Base-by-base conservation (phyloP, 2,329 filamentous ascomycete genomes). In the Fusarium temperatum region DNA sequence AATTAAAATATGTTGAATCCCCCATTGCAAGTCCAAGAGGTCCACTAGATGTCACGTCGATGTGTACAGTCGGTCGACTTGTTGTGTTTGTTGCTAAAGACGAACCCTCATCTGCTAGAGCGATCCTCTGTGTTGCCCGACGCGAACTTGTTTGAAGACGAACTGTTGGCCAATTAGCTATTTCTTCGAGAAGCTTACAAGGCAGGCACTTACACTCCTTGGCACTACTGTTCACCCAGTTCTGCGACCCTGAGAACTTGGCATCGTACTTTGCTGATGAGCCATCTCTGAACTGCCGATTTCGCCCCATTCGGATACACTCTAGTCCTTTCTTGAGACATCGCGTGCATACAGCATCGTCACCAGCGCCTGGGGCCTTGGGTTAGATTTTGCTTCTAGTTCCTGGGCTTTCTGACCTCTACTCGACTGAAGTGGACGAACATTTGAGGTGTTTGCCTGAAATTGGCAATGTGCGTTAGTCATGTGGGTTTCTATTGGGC, bases 241-340 rank as follows among this genome's bases (percentile, higher is more conserved):
- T 77, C 26, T 77, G 73, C 5, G 70, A 58, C 1, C 70, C 63
- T 3, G 66, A 66, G 22, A 77, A 77, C 20, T 75, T 75, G 8
- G 70, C 73, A 7, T 77, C 75, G 26, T 77, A 77, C 24, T 75
- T 77, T n/a, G 75, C 75, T 0, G 75, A 77, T 0, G 75, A 77
- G 4, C 75, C 75, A 36, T 77, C 55, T 17, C 70, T 66, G 35
- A 77, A 77, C 7, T 50, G 61, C 1, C 70, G 61, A 11, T 44
- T 73, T 2, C 72, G 56, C 6, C 44, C 63, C 8, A 32, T 12
- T 1, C 75, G 72, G 5, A 74, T 28, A 15, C 75, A 77, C 3
- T 72, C 63, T 6, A 77, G 9, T 0, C 75, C 67, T n/a, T 61
- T 77, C 0, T 15, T 60, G 6, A 41, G 28, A 18, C 75, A 77